These are phyloP conservation scores for Phascolomyces articulosus DNA, from an alignment of 371 early-diverging fungal species.

Conservation along the genomic window DNA sequence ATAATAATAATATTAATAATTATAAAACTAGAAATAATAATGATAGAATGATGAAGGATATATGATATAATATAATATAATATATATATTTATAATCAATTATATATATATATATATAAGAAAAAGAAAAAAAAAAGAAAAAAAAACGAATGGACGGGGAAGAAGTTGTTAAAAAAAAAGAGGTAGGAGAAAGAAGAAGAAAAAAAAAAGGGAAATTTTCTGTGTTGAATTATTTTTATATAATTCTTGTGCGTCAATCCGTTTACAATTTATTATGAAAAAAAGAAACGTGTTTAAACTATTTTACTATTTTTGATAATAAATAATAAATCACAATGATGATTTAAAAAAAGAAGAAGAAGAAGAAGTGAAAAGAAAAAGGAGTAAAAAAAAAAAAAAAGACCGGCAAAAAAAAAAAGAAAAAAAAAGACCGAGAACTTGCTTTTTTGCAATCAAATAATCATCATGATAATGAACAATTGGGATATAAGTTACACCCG, in stretches of 20 bases:
- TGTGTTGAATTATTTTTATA: too few species aligned
- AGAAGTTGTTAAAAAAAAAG: conserved; percentile 1
- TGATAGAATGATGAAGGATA: too few species aligned
- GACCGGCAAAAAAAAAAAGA: background rate
- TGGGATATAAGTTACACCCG: conserved; percentile 22
- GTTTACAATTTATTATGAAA: background rate
- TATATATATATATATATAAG: background rate
- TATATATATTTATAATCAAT: too few species aligned
- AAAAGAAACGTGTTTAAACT: background rate
- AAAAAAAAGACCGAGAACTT: conserved; percentile 6
- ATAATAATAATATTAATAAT: too few species aligned
- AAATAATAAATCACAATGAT: background rate
- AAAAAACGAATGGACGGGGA: conserved; percentile 17
- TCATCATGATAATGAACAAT: too few species aligned
- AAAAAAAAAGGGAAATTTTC: background rate
- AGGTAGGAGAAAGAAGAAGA: background rate
- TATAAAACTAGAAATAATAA: too few species aligned
- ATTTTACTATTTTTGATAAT: background rate
- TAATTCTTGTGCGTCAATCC: too few species aligned
- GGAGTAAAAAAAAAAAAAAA: background rate
- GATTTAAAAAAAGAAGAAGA: background rate
- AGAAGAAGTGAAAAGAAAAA: background rate
- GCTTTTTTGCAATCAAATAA: background rate
- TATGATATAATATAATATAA: too few species aligned
- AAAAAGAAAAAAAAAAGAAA: conserved; percentile 5